Base-by-base conservation (phyloP, 352 stramenopile species). In the Elongisporangium anandrum region DNA sequence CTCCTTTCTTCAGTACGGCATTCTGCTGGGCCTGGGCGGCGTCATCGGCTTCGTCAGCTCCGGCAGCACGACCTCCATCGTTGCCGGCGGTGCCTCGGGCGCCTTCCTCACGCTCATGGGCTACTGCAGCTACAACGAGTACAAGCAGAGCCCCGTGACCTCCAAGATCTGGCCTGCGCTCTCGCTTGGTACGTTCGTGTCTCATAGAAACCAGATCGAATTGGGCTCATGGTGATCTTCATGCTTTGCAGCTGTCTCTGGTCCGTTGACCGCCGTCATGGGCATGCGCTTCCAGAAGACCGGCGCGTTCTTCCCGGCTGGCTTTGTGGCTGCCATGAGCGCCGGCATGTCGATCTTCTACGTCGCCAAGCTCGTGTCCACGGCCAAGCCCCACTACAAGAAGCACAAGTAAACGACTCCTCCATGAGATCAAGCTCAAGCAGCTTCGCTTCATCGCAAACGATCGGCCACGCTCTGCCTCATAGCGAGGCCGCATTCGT, bases 61-160 rank as follows among this genome's bases (percentile, higher is more conserved):
- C 5, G 85, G 83, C 16, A 91, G 79, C 62, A 75, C 72, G 21
- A 90, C 72, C 52, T 92, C 82, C 2, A 65, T 80, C 20, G 55
- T 88, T 52, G 82, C 81, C 13, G 83, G 85, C 54, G 77, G 81
- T 21, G 72, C 74, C 13, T 82, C 83, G 8, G 85, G 85, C 39
- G 69, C 80, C 21, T 85, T 93, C 61, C 67, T 94, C 56, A 88
- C 72, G 67, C 80, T 93, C 51, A 72, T 94, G 54, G 83, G 85
- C 66, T 92, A 91, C 68, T 85, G 76, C 66, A 92, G 82, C 66
- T 90, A 91, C 62, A 87, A 89, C 65, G 85, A 94, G 60, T 94
- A 91, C 72, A 81, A 72, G 64, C 83, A 92, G 69, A 86, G 75
- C 60, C 78, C 83, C 0, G 75, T 90, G 55, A 85, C 77, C 50